Conservation (phyloP, 108 stramenopile genomes). For the Bacterosira constricta region DNA sequence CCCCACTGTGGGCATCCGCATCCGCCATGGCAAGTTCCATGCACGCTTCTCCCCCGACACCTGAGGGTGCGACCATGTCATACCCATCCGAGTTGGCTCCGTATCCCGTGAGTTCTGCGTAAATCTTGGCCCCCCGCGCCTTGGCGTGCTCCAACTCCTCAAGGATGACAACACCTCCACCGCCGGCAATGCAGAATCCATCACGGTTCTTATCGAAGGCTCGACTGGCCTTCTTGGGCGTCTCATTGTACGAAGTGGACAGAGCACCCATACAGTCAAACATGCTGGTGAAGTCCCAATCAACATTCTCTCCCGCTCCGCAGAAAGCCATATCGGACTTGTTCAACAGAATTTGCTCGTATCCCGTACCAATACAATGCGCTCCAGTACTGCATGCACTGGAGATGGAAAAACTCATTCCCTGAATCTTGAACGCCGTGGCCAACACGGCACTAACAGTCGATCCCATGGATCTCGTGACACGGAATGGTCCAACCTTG, state of each 20-base stretch:
- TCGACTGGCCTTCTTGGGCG: slow-evolving; percentile 83
- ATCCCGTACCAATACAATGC: slow-evolving; percentile 93
- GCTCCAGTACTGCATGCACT: slow-evolving; percentile 92
- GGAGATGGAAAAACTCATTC: slow-evolving; percentile 85
- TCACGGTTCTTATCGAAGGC: slow-evolving; percentile 97
- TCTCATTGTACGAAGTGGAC: slow-evolving; percentile 89
- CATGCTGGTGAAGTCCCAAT: slow-evolving; percentile 93
- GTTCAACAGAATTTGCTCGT: slow-evolving; percentile 89
- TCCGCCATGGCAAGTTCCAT: slow-evolving; percentile 93
- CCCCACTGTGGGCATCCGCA: slow-evolving; percentile 64
- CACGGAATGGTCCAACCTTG: slow-evolving; percentile 94
- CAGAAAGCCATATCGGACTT: slow-evolving; percentile 92
- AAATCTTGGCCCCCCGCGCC: slow-evolving; percentile 94
- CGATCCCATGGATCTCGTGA: slow-evolving; percentile 92
- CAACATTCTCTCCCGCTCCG: slow-evolving; percentile 89
- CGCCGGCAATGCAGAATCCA: slow-evolving; percentile 99
- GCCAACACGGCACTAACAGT: slow-evolving; percentile 89
- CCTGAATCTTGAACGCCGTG: slow-evolving; percentile 92
- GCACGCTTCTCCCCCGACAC: slow-evolving; percentile 91
- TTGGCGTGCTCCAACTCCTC: slow-evolving; percentile 98
- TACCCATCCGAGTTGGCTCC: slow-evolving; percentile 98
- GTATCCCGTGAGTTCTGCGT: slow-evolving; percentile 96
- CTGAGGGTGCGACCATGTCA: slow-evolving; percentile 98
- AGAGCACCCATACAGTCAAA: slow-evolving; percentile 97
- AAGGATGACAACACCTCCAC: slow-evolving; percentile 95